Conservation (phyloP, 1,284 basidiomycete species). For the Melampsora allii-populina region DNA sequence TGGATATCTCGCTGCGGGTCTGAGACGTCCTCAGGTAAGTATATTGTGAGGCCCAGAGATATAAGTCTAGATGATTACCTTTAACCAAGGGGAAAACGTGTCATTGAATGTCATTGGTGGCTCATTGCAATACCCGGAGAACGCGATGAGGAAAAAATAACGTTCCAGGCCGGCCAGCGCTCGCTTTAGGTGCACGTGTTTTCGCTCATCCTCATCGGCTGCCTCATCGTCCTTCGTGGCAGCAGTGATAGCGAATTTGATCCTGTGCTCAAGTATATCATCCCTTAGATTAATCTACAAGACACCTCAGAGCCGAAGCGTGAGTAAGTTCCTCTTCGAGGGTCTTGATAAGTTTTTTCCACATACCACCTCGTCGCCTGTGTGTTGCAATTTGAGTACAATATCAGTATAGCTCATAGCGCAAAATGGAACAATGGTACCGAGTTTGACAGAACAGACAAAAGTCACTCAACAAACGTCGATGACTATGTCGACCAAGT, state of each 20-base stretch:
- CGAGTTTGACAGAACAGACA: conserved; percentile 31
- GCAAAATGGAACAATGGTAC: conserved; percentile 5
- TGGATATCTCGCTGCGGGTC: conserved; percentile 44
- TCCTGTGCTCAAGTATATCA: conserved; percentile 74
- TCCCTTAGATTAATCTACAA: conserved; percentile 79
- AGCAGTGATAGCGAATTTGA: conserved; percentile 77
- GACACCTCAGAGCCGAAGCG: not conserved
- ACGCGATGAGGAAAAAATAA: conserved; percentile 89
- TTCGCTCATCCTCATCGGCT: conserved; percentile 60
- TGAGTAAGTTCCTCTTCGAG: not conserved
- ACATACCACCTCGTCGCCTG: conserved; percentile 43
- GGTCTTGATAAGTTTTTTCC: not conserved
- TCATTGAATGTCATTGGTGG: conserved; percentile 62
- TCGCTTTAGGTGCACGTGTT: conserved; percentile 53
- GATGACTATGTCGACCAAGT: conserved; percentile 78
- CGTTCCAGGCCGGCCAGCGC: conserved; percentile 58
- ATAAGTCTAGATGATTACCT: conserved; percentile 57
- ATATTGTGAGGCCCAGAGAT: conserved; percentile 7
- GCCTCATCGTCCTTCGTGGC: conserved; percentile 53
- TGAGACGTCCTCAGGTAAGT: conserved; percentile 60
- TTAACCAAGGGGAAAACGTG: conserved; percentile 81
- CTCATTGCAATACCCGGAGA: conserved; percentile 82
- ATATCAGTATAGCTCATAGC: not conserved
- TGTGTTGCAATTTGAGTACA: no score
- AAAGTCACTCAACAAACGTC: conserved; percentile 67